phyloP scores from a whole-genome alignment of 2,329 filamentous ascomycete genomes.

The Beauveria varroae region DNA sequence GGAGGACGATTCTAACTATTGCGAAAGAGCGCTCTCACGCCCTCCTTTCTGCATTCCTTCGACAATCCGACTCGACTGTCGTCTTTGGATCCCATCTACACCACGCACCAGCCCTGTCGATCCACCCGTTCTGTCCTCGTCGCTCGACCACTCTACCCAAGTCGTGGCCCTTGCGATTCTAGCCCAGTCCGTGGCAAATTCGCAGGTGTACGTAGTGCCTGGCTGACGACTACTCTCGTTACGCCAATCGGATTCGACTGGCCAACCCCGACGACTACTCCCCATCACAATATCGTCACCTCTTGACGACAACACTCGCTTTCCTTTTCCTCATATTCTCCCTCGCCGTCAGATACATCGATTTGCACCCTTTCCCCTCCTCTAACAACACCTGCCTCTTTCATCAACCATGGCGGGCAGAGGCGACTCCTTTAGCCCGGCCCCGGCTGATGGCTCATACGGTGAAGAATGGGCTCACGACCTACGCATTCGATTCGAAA shows the following conservation, averaged over 20 bases:
- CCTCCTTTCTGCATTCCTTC: background rate
- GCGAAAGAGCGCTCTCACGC: slow-evolving; percentile 6
- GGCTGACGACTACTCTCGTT: slow-evolving; percentile 8
- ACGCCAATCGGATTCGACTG: slow-evolving; percentile 7
- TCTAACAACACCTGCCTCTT: background rate
- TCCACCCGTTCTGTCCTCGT: slow-evolving; percentile 2
- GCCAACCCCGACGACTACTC: slow-evolving; percentile 6
- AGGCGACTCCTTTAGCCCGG: slow-evolving; percentile 26
- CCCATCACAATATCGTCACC: slow-evolving; percentile 1
- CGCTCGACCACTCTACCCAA: background rate
- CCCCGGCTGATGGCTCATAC: slow-evolving; percentile 33
- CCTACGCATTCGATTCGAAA: slow-evolving; percentile 77
- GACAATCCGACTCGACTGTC: slow-evolving; percentile 3
- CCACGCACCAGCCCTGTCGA: background rate
- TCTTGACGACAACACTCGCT: slow-evolving; percentile 2
- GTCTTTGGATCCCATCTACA: background rate
- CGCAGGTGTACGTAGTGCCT: slow-evolving; percentile 15
- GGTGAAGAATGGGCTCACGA: slow-evolving; percentile 73
- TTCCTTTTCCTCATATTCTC: slow-evolving; percentile 5
- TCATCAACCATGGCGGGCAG: slow-evolving; percentile 30
- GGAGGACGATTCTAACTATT: slow-evolving; percentile 3
- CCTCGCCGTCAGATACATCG: background rate
- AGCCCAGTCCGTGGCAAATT: slow-evolving; percentile 14
- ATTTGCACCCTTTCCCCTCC: background rate
- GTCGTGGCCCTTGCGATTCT: slow-evolving; percentile 9